A percentile compares a stretch with the other conserved stretches of the same genome.
Evolutionary conservation across 305 asterid genomes (phyloP).

Genomic region (Rubia balearica): DNA sequence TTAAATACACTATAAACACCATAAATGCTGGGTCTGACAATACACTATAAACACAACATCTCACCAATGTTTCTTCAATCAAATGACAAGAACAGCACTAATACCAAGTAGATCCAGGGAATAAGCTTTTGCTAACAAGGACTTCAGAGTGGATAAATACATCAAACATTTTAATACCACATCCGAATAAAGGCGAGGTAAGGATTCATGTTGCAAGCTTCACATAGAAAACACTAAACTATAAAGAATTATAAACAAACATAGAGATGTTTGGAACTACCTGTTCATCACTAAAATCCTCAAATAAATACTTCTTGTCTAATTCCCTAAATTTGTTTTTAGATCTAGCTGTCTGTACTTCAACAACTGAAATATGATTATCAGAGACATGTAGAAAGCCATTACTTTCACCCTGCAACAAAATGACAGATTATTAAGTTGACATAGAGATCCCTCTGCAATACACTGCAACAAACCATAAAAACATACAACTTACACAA

Average conservation of each 20-base stretch:
- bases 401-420: slow-evolving; percentile 72
- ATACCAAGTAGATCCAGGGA: background rate
- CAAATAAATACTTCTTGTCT: slow-evolving; percentile 40
- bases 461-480: slow-evolving; percentile 41
- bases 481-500: slow-evolving; percentile 99
- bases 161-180: background rate
- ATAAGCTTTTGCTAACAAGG: background rate
- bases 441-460: slow-evolving; percentile 36
- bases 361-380: slow-evolving; percentile 37
- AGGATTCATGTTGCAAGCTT: background rate
- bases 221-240: background rate
- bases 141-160: background rate
- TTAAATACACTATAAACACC: background rate
- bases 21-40: background rate
- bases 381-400: slow-evolving; percentile 52
- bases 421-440: slow-evolving; percentile 40
- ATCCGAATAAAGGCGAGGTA: background rate
- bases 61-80: background rate
- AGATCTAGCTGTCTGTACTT: slow-evolving; percentile 33
- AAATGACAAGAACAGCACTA: background rate
- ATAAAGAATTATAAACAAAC: background rate
- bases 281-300: slow-evolving; percentile 71
- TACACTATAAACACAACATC: background rate
- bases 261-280: slow-evolving; percentile 30
- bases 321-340: slow-evolving; percentile 37